A percentile compares a stretch with the other conserved stretches of the same genome.
These are phyloP conservation scores for Talinum fruticosum DNA, from an alignment of 148 eudicot species.

Conservation along the genomic window DNA sequence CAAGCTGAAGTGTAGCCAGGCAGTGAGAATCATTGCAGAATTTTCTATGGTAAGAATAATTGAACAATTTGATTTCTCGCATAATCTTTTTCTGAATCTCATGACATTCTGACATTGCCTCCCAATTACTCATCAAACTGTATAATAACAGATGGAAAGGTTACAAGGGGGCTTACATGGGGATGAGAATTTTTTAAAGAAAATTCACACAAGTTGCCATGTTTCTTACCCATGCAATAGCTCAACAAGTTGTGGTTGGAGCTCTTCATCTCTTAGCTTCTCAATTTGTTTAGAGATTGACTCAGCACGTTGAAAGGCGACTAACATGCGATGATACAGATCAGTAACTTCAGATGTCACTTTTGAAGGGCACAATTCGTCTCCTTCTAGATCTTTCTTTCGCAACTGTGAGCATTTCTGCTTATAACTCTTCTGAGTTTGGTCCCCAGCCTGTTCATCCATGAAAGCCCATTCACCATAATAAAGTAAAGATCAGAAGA, in stretches of 20 bases:
- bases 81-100: constrained; percentile 43
- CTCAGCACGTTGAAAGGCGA: constrained; percentile 37
- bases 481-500: not conserved
- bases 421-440: constrained; percentile 39
- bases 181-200: not conserved
- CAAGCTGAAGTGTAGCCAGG: constrained; percentile 48
- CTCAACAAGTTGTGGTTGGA: constrained; percentile 58
- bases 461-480: not conserved
- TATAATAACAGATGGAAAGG: constrained; percentile 1
- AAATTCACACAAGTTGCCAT: not conserved
- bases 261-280: constrained; percentile 59
- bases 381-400: constrained; percentile 24
- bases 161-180: not conserved
- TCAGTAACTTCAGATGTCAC: constrained; percentile 32
- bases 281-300: constrained; percentile 51
- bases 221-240: constrained; percentile 49
- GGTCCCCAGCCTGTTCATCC: constrained; percentile 41
- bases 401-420: constrained; percentile 43
- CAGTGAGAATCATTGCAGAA: constrained; percentile 39
- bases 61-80: constrained; percentile 34
- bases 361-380: constrained; percentile 28
- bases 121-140: constrained; percentile 54
- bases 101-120: constrained; percentile 44
- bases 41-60: constrained; percentile 22
- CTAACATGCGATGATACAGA: constrained; percentile 39